These are phyloP conservation scores for Opeltia flavorubescens DNA, from an alignment of 495 filamentous ascomycete genomes.

Conservation along the genomic window DNA sequence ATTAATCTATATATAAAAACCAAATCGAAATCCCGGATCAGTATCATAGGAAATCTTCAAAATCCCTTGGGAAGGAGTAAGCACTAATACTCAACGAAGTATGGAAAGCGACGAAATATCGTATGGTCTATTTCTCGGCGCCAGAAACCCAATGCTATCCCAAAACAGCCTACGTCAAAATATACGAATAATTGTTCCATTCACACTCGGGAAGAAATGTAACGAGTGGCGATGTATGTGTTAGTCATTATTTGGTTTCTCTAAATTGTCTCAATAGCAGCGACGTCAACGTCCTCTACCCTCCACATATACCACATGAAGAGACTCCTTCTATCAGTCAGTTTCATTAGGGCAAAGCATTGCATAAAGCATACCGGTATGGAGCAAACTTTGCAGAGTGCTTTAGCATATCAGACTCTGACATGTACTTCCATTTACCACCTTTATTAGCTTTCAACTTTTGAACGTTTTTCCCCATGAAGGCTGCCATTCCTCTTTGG, in stretches of 20 bases:
- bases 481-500: conserved; percentile 73
- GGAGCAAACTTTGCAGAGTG: conserved; percentile 66
- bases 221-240: not conserved
- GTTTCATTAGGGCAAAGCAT: not conserved
- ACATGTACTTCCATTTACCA: conserved; percentile 96
- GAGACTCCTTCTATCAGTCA: conserved; percentile 35
- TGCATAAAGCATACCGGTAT: conserved; percentile 51
- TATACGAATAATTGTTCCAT: too few species aligned
- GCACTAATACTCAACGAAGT: too few species aligned
- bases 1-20: too few species aligned
- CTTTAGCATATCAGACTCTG: conserved; percentile 81
- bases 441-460: conserved; percentile 70
- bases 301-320: conserved; percentile 95
- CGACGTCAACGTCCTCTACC: conserved; percentile 59
- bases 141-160: too few species aligned
- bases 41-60: too few species aligned
- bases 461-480: conserved; percentile 65
- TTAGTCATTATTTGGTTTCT: not conserved
- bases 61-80: too few species aligned
- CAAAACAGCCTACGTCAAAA: too few species aligned
- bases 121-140: too few species aligned
- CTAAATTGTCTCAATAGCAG: not conserved
- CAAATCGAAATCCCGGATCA: too few species aligned
- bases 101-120: too few species aligned
- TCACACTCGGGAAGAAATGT: too few species aligned